phyloP scores from a whole-genome alignment of 1,284 basidiomycete genomes.

The Leccinum subrobustum region DNA sequence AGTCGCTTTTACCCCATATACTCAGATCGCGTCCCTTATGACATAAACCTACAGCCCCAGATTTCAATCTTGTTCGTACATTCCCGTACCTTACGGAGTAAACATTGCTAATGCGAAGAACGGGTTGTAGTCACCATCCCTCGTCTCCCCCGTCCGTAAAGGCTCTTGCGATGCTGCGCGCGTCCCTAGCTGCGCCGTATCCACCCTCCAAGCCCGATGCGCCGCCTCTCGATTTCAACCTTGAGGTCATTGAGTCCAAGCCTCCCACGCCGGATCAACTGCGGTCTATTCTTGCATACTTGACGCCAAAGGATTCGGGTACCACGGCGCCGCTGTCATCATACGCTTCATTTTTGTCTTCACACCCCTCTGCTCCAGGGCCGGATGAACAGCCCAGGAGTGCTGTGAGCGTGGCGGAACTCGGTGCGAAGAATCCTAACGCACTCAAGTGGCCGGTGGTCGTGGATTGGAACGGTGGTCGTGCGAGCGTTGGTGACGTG shows the following conservation, averaged over 20 bases:
- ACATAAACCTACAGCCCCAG: constrained; percentile 44
- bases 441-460: constrained; percentile 75
- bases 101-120: constrained; percentile 1
- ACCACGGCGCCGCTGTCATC: constrained; percentile 25
- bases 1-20: constrained; percentile 9
- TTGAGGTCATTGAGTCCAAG: constrained; percentile 64
- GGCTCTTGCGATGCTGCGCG: constrained; percentile 57
- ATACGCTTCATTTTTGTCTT: constrained; percentile 40
- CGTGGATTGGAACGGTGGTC: constrained; percentile 74
- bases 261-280: constrained; percentile 69
- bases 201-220: constrained; percentile 47
- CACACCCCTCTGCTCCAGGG: constrained; percentile 23
- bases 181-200: constrained; percentile 58
- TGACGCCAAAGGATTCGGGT: constrained; percentile 37
- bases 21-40: neutral
- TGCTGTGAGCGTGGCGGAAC: constrained; percentile 45
- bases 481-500: constrained; percentile 62
- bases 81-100: constrained; percentile 4
- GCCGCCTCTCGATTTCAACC: constrained; percentile 62
- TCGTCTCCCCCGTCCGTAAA: constrained; percentile 60
- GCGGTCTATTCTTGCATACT: constrained; percentile 61
- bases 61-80: constrained; percentile 62
- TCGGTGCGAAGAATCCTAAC: constrained; percentile 54
- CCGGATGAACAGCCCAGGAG: constrained; percentile 39
- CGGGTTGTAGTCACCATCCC: constrained; percentile 53